phyloP scores from a whole-genome alignment of 2,329 filamentous ascomycete genomes.

The Myotisia sp. region DNA sequence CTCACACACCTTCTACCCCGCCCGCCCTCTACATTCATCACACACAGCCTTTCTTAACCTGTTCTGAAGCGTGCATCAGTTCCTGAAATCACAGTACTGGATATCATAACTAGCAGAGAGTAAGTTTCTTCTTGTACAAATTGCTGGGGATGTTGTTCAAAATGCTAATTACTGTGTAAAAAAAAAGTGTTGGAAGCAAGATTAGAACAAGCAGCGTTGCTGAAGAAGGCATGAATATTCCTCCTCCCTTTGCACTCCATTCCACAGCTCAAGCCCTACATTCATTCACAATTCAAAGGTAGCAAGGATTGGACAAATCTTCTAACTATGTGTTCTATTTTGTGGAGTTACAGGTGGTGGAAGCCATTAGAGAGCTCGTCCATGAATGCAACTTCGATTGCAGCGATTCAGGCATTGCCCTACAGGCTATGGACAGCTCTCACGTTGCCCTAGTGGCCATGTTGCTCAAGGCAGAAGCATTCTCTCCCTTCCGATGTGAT shows the following conservation, averaged over 20 bases:
- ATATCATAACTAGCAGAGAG: too few relatives aligned
- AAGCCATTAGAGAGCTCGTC: constrained; percentile 97
- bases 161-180: not conserved
- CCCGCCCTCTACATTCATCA: too few relatives aligned
- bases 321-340: constrained; percentile 7
- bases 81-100: too few relatives aligned
- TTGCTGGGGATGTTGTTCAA: not conserved
- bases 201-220: constrained; percentile 78
- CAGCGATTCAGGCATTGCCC: constrained; percentile 96
- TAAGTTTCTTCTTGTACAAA: too few relatives aligned
- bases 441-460: constrained; percentile 98
- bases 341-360: constrained; percentile 56
- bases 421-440: constrained; percentile 99
- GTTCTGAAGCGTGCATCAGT: too few relatives aligned
- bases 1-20: too few relatives aligned
- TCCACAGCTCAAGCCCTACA: not conserved
- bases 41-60: too few relatives aligned
- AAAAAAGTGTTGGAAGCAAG: constrained; percentile 80
- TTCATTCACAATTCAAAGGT: not conserved
- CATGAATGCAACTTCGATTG: constrained; percentile 99
- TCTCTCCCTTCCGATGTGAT: constrained; percentile 93
- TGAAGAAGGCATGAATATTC: constrained; percentile 66
- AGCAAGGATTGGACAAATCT: not conserved
- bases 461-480: constrained; percentile 91
- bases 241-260: too few relatives aligned